These are phyloP conservation scores for Podospora pseudocomata DNA, from an alignment of 495 filamentous ascomycete genomes.

Conservation along the genomic window DNA sequence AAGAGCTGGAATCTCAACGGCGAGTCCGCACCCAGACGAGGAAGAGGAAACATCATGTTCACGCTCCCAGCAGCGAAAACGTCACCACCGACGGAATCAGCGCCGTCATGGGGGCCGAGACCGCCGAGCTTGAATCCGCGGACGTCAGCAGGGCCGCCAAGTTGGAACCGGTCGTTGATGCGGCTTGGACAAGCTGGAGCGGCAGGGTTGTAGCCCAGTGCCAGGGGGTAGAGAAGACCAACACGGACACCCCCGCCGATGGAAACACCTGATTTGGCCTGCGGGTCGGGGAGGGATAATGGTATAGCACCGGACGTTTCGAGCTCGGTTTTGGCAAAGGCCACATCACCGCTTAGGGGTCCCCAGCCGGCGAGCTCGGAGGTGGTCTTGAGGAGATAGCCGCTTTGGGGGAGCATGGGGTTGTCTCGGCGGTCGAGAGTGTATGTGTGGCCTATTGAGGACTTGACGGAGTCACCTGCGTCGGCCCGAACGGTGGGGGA, in stretches of 20 bases:
- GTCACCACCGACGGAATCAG: constrained; percentile 85
- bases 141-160: constrained; percentile 91
- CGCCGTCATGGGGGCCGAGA: constrained; percentile 79
- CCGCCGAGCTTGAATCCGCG: constrained; percentile 88
- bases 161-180: constrained; percentile 90
- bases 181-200: constrained; percentile 59
- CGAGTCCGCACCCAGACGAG: constrained; percentile 68
- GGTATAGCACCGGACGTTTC: constrained; percentile 73
- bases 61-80: constrained; percentile 83
- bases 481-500: constrained; percentile 77
- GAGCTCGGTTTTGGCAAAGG: constrained; percentile 81
- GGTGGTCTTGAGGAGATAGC: constrained; percentile 70
- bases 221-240: constrained; percentile 56
- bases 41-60: constrained; percentile 79
- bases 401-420: constrained; percentile 73
- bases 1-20: constrained; percentile 89
- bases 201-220: constrained; percentile 55
- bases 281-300: constrained; percentile 62
- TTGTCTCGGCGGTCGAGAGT: constrained; percentile 73
- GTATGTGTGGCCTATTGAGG: constrained; percentile 76
- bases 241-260: constrained; percentile 49
- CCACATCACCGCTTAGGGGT: constrained; percentile 79
- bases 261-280: constrained; percentile 66
- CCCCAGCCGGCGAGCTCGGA: constrained; percentile 87
- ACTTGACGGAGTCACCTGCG: constrained; percentile 89